A percentile compares a stretch with the other conserved stretches of the same genome.
Evolutionary conservation across 148 eudicot species (phyloP).

Genomic region (Tetragonia tetragonoides): DNA sequence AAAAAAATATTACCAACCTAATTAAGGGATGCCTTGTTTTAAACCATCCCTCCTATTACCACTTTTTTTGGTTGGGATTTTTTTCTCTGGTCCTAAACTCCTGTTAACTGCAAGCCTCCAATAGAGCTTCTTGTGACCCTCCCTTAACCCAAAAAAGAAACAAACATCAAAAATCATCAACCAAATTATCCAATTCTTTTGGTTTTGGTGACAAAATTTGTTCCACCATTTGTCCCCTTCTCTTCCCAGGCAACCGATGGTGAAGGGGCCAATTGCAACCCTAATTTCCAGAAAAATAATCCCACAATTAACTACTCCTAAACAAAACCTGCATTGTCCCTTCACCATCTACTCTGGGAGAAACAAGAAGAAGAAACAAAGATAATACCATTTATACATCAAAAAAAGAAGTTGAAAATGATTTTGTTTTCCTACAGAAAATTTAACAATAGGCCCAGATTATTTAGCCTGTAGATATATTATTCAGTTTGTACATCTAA

Average conservation of each 20-base stretch:
- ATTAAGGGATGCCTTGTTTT: conserved; percentile 23
- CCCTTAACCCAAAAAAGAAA: conserved; percentile 10
- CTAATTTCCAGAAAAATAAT: neutral
- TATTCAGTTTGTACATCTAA: neutral
- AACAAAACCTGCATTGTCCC: neutral
- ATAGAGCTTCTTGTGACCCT: conserved; percentile 10
- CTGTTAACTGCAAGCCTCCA: conserved; percentile 22
- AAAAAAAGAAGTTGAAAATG: too few relatives aligned
- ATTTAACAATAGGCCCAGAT: neutral
- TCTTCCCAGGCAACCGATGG: neutral
- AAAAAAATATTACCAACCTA: neutral
- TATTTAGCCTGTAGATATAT: neutral
- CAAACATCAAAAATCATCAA: neutral
- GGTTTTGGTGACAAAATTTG: neutral
- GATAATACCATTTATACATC: neutral
- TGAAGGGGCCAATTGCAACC: conserved; percentile 9
- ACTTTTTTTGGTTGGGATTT: neutral
- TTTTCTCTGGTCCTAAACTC: conserved; percentile 18
- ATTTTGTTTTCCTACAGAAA: too few relatives aligned
- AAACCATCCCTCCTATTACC: neutral
- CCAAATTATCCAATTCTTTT: neutral
- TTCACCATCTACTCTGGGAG: neutral
- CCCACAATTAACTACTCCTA: neutral
- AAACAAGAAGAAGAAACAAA: neutral
- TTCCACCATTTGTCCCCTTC: neutral